These are phyloP conservation scores for Saururus chinensis DNA, from an alignment of 164 flowering plant genomes.

Conservation along the genomic window DNA sequence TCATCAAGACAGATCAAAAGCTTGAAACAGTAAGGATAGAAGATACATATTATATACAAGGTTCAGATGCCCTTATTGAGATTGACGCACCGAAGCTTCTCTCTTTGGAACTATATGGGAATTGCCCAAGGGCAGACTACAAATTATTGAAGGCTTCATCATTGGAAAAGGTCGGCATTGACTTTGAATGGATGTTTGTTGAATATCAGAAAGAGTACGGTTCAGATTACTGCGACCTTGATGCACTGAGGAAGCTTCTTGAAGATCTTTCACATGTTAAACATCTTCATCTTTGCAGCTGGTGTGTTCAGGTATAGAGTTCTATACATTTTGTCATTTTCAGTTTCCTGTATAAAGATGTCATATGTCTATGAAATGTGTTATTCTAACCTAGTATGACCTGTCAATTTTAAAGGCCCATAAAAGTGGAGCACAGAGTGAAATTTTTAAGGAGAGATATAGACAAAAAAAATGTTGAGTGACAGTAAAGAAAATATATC, in stretches of 20 bases:
- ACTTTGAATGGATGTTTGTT: not conserved
- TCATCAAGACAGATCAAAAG: not conserved
- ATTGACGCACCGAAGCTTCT: not conserved
- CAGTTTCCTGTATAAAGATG: not conserved
- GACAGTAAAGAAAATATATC: too few relatives aligned
- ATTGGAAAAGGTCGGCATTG: not conserved
- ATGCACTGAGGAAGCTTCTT: not conserved
- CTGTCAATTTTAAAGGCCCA: too few relatives aligned
- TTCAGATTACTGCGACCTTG: not conserved
- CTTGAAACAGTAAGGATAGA: not conserved
- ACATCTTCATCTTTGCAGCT: not conserved
- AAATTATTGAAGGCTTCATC: not conserved
- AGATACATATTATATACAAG: not conserved
- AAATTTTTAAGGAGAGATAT: too few relatives aligned
- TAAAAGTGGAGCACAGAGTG: too few relatives aligned
- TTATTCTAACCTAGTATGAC: too few relatives aligned
- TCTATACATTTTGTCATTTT: not conserved
- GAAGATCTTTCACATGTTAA: not conserved
- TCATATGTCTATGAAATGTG: not conserved
- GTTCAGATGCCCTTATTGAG: not conserved
- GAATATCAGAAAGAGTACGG: not conserved
- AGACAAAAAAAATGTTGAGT: too few relatives aligned
- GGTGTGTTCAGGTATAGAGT: slow-evolving; percentile 1
- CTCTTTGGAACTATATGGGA: not conserved
- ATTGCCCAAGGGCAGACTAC: not conserved